These are phyloP conservation scores for Diaporthe capsici DNA, from an alignment of 2,329 filamentous ascomycete species.

Conservation along the genomic window DNA sequence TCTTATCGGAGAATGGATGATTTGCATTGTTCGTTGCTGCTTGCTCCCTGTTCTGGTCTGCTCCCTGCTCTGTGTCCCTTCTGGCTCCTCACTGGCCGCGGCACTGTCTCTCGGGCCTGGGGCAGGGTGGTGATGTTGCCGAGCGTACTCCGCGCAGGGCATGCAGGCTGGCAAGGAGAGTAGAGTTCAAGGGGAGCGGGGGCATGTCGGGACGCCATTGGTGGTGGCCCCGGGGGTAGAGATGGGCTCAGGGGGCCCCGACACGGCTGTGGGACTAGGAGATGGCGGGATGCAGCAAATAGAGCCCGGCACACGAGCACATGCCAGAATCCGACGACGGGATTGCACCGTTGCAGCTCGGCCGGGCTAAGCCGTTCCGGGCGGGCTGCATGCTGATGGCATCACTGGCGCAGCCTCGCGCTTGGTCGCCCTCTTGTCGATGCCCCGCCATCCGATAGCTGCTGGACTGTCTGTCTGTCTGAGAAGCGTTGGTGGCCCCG, in stretches of 20 bases:
- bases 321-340: conserved; percentile 38
- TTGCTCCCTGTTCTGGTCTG: not conserved
- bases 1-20: conserved; percentile 25
- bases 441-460: conserved; percentile 18
- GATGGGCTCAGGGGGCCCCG: conserved; percentile 26
- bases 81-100: conserved; percentile 9
- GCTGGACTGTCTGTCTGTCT: conserved; percentile 10
- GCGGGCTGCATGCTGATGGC: conserved; percentile 28
- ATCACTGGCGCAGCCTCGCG: conserved; percentile 15
- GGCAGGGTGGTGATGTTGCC: conserved; percentile 20
- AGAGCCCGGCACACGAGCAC: conserved; percentile 38
- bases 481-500: conserved; percentile 4
- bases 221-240: conserved; percentile 19
- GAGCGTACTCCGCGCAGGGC: conserved; percentile 30
- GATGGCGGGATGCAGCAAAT: conserved; percentile 28
- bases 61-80: conserved; percentile 7
- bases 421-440: not conserved
- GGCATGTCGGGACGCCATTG: conserved; percentile 22
- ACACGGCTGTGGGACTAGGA: conserved; percentile 27
- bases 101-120: not conserved
- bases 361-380: conserved; percentile 34
- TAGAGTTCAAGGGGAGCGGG: conserved; percentile 31
- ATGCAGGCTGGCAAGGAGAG: conserved; percentile 16
- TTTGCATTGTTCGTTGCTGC: conserved; percentile 28
- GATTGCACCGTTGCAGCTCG: conserved; percentile 37